Conservation (phyloP, 306 rosid species). For the Cicer cuneatum region DNA sequence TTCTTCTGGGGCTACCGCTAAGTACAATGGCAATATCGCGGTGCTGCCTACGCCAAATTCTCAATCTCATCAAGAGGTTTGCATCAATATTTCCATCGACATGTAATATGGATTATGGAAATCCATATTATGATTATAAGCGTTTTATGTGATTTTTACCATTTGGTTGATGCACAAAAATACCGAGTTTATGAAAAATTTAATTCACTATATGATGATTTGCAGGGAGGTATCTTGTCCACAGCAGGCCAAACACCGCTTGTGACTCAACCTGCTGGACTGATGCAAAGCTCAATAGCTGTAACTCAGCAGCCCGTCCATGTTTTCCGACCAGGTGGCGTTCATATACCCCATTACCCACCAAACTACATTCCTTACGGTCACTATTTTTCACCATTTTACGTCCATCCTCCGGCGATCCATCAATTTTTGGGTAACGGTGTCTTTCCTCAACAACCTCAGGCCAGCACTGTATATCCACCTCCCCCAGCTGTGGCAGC, state of each 20-base stretch:
- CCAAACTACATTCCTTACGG: slow-evolving; percentile 88
- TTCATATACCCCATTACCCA: slow-evolving; percentile 87
- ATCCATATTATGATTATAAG: too few species aligned
- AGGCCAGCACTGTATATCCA: slow-evolving; percentile 77
- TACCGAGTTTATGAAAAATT: not conserved
- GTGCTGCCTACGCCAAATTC: slow-evolving; percentile 71
- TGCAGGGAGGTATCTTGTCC: slow-evolving; percentile 85
- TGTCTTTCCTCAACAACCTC: slow-evolving; percentile 90
- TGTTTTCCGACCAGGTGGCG: slow-evolving; percentile 80
- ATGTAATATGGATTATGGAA: too few species aligned
- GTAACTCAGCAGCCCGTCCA: slow-evolving; percentile 90
- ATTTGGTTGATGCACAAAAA: slow-evolving; percentile 3
- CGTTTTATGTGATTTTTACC: not conserved
- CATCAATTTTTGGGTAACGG: slow-evolving; percentile 93
- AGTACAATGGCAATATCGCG: slow-evolving; percentile 76
- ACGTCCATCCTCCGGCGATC: slow-evolving; percentile 82
- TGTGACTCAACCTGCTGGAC: slow-evolving; percentile 85
- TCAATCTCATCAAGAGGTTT: slow-evolving; percentile 92
- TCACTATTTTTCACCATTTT: slow-evolving; percentile 83
- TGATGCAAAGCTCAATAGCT: slow-evolving; percentile 87
- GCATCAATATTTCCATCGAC: not conserved
- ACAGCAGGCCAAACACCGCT: slow-evolving; percentile 76
- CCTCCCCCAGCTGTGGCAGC: slow-evolving; percentile 72
- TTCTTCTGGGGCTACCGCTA: slow-evolving; percentile 68
- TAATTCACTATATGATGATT: slow-evolving; percentile 42